Evolutionary conservation across 192 early-diverging fungal species (phyloP).

Genomic region (Coemansia sp.): DNA sequence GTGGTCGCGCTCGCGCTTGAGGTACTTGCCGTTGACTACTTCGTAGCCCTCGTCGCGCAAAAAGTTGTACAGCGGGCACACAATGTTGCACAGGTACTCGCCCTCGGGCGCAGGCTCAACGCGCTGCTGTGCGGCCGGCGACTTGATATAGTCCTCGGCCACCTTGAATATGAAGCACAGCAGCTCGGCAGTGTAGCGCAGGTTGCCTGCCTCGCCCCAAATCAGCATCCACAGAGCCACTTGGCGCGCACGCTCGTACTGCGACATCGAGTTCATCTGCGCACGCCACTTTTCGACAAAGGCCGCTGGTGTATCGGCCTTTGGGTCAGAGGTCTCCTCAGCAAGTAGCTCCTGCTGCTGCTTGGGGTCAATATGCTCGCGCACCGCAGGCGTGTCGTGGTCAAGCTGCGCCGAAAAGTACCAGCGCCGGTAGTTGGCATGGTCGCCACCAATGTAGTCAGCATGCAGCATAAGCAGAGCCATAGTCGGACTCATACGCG

Average conservation of each 20-base stretch:
- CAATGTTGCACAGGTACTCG: conserved; percentile 66
- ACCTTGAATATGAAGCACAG: conserved; percentile 80
- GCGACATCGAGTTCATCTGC: conserved; percentile 70
- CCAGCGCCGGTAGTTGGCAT: conserved; percentile 82
- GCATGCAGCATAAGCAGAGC: conserved; percentile 74
- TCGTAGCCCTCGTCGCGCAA: conserved; percentile 77
- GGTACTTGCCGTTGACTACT: conserved; percentile 64
- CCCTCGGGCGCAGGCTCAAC: conserved; percentile 62
- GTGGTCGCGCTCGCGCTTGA: conserved; percentile 78
- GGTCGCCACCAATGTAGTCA: conserved; percentile 77
- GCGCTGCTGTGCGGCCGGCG: conserved; percentile 57
- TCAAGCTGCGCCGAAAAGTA: conserved; percentile 76
- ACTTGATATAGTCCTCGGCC: conserved; percentile 58
- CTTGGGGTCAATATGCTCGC: conserved; percentile 55
- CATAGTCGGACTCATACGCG: conserved; percentile 68
- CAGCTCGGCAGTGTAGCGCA: conserved; percentile 73
- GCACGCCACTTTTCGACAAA: conserved; percentile 68
- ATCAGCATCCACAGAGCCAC: conserved; percentile 72
- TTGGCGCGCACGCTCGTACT: conserved; percentile 69
- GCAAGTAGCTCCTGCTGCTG: conserved; percentile 52
- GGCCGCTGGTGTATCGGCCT: conserved; percentile 50
- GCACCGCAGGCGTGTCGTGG: conserved; percentile 55
- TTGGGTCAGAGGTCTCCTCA: conserved; percentile 37
- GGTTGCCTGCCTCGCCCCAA: conserved; percentile 77
- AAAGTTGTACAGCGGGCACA: conserved; percentile 71